A percentile compares a stretch with the other conserved stretches of the same genome.
phyloP scores from a whole-genome alignment of 2,329 filamentous ascomycete species.

The Ceratocystiopsis sp. region DNA sequence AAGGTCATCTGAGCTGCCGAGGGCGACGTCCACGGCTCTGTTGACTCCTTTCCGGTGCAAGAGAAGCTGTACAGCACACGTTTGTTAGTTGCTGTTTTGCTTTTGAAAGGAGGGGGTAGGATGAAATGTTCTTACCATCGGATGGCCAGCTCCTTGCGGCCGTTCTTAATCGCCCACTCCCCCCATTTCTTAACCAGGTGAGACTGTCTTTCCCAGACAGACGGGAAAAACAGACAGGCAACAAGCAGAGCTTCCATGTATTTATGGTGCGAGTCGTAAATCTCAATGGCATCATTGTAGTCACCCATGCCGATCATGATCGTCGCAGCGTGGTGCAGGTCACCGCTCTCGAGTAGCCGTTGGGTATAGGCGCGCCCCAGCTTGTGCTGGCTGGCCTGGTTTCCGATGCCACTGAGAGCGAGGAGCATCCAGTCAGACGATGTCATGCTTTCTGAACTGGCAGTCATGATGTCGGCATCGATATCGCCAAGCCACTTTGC shows the following conservation, averaged over 20 bases:
- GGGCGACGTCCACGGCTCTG: constrained; percentile 77
- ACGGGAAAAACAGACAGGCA: constrained; percentile 64
- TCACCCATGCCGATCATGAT: constrained; percentile 89
- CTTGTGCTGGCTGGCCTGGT: constrained; percentile 65
- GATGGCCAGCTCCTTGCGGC: constrained; percentile 79
- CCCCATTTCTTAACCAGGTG: constrained; percentile 89
- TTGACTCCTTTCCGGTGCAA: constrained; percentile 70
- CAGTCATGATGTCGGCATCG: constrained; percentile 62
- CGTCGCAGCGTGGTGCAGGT: constrained; percentile 80
- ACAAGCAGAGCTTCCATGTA: constrained; percentile 89
- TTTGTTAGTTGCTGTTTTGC: background rate
- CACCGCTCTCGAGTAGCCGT: constrained; percentile 71
- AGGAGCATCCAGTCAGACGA: constrained; percentile 95
- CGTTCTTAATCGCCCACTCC: constrained; percentile 72
- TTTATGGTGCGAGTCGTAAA: constrained; percentile 80
- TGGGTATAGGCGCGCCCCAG: constrained; percentile 83
- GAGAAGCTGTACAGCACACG: constrained; percentile 42
- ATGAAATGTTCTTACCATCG: constrained; percentile 37
- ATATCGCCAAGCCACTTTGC: constrained; percentile 87
- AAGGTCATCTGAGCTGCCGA: constrained; percentile 48
- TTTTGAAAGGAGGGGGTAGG: background rate
- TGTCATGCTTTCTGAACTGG: constrained; percentile 72
- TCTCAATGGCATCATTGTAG: constrained; percentile 84
- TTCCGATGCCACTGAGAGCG: constrained; percentile 74
- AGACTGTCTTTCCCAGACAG: constrained; percentile 81